phyloP scores from a whole-genome alignment of 2,329 filamentous ascomycete genomes.

The Chrysosporium keratinophilum region DNA sequence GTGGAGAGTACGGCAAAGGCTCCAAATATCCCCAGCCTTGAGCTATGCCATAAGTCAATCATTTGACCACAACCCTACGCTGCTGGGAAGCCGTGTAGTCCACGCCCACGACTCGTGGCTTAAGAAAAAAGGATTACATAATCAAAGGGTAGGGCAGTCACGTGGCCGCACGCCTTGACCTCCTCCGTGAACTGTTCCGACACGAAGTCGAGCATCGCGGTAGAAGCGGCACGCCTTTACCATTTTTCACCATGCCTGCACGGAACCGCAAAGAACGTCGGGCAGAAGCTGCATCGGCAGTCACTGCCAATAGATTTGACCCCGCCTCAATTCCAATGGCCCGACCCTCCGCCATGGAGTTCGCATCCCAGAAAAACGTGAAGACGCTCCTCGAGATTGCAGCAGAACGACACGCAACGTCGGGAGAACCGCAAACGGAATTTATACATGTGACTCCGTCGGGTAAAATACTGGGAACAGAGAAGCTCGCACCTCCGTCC shows the following conservation, averaged over 20 bases:
- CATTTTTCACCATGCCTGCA: conserved; percentile 11
- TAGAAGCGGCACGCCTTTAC: too few species aligned
- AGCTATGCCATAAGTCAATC: too few species aligned
- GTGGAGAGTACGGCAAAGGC: too few species aligned
- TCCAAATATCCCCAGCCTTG: too few species aligned
- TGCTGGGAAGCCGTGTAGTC: too few species aligned
- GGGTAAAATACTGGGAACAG: conserved; percentile 19
- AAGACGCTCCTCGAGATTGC: conserved; percentile 39
- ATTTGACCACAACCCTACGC: too few species aligned
- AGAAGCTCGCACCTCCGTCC: conserved; percentile 13
- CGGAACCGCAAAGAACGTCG: conserved; percentile 34
- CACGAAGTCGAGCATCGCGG: too few species aligned
- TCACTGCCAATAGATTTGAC: conserved; percentile 13
- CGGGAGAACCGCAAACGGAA: conserved; percentile 20
- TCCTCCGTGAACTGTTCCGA: too few species aligned
- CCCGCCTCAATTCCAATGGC: conserved; percentile 27
- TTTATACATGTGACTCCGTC: conserved; percentile 24
- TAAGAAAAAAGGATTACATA: too few species aligned
- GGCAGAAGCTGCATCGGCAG: conserved; percentile 23
- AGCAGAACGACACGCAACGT: conserved; percentile 33
- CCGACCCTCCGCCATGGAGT: conserved; percentile 18
- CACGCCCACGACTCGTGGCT: too few species aligned
- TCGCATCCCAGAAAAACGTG: conserved; percentile 16
- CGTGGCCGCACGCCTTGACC: too few species aligned
- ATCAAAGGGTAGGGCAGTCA: too few species aligned